Evolutionary conservation across 2,329 filamentous ascomycete genomes (phyloP), one percentile per base, ranked within the genome.

Genomic region (Zasmidium citrigriseum): DNA sequence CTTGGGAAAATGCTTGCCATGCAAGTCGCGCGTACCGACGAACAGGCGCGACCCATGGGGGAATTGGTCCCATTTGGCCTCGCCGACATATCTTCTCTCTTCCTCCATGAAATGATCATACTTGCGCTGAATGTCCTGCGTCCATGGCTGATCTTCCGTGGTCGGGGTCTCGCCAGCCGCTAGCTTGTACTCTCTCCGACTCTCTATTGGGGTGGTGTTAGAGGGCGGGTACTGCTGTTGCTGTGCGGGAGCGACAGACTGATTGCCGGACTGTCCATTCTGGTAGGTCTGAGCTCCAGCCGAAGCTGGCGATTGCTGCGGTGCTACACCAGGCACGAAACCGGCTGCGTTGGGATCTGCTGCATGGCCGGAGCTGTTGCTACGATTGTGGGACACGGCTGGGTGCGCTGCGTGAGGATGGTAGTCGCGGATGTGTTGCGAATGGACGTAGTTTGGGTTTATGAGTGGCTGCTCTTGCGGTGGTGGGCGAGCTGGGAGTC

Each of bases 41-140:
- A 93, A 93, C 52, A 95, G 82, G 60, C 90, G 83, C 18, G 89
- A 92, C 3, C 88, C 88, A 53, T 86, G 81, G 0, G 90, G 90
- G 68, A 93, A 93, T 62, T 86, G 84, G 68, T 93, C 89, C 90
- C 90, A 93, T 67, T 89, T 86, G 25, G 88, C 89, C 68, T 93
- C 89, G 0, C 86, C 85, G 66, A 91, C 89, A 72, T 91, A 91
- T 64, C 83, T 83, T 61, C 88, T 83, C 74, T 93, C 90, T 64
- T 91, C 86, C 44, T 83, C 80, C 57, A 91, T 77, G 70, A 93
- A 93, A 12, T 83, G 80, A 57, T 92, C 89, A 76, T 90, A 93
- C 50, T 82, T 80, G 67, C 83, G 83, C 69, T 90, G 86, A 55
- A 84, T 81, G 57, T 87, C 82, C 21, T 78, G 78, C 20, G 78